Conservation (phyloP, 495 filamentous ascomycete species). For the Cryomyces minteri region DNA sequence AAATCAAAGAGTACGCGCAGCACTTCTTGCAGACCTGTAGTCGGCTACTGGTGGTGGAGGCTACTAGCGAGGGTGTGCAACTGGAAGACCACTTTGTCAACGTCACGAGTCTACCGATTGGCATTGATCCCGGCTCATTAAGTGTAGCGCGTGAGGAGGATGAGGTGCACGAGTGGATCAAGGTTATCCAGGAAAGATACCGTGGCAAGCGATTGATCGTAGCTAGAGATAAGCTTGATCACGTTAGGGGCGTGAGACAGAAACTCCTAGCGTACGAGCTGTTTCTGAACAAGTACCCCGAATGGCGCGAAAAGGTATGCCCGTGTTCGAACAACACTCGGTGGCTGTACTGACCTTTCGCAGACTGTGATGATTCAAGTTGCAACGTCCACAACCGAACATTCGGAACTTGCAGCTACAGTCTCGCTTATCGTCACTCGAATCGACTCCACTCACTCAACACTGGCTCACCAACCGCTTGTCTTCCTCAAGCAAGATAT, state of each 20-base stretch:
- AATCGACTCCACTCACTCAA: slow-evolving; percentile 76
- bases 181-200: slow-evolving; percentile 60
- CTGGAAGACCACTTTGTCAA: slow-evolving; percentile 88
- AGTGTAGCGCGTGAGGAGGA: slow-evolving; percentile 49
- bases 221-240: slow-evolving; percentile 80
- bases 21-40: slow-evolving; percentile 93
- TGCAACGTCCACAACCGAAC: slow-evolving; percentile 71
- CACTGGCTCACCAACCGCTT: slow-evolving; percentile 71
- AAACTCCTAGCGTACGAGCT: slow-evolving; percentile 86
- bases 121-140: slow-evolving; percentile 67
- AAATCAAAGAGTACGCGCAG: slow-evolving; percentile 79
- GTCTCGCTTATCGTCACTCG: slow-evolving; percentile 84
- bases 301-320: slow-evolving; percentile 58
- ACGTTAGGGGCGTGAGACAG: slow-evolving; percentile 74
- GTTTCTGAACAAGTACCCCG: slow-evolving; percentile 80
- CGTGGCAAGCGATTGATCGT: slow-evolving; percentile 76
- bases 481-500: slow-evolving; percentile 95
- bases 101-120: slow-evolving; percentile 55
- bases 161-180: slow-evolving; percentile 60
- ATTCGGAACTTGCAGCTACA: slow-evolving; percentile 66
- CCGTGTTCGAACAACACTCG: not conserved
- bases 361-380: slow-evolving; percentile 79
- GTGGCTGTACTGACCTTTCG: not conserved
- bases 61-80: slow-evolving; percentile 70
- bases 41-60: slow-evolving; percentile 67